phyloP scores from a whole-genome alignment of 805 yeast genomes.

The Scheffersomyces spartinae region DNA sequence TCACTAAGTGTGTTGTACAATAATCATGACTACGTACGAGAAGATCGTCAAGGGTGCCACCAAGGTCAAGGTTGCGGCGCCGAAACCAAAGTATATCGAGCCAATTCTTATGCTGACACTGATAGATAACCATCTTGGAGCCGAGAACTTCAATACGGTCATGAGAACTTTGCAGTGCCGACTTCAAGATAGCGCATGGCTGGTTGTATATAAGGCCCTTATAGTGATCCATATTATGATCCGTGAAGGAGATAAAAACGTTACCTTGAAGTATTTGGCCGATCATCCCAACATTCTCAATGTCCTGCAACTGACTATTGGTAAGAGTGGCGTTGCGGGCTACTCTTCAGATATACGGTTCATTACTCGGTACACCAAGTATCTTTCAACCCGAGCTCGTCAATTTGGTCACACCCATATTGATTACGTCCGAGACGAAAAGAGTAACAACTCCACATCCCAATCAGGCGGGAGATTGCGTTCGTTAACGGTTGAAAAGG shows the following conservation, averaged over 20 bases:
- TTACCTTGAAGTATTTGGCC: constrained; percentile 51
- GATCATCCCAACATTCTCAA: constrained; percentile 40
- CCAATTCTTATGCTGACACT: constrained; percentile 72
- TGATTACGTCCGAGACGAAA: constrained; percentile 72
- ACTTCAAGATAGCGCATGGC: constrained; percentile 78
- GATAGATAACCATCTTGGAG: constrained; percentile 26
- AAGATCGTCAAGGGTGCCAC: constrained; percentile 63
- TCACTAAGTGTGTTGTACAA: no score
- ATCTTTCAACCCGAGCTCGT: constrained; percentile 54
- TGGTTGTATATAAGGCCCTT: constrained; percentile 77
- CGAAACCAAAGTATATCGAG: constrained; percentile 90
- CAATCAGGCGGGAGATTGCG: constrained; percentile 54
- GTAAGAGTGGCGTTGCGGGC: constrained; percentile 24
- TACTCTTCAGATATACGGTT: constrained; percentile 38
- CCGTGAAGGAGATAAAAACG: constrained; percentile 78
- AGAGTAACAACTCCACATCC: constrained; percentile 29
- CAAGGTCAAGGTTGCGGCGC: constrained; percentile 75
- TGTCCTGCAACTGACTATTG: constrained; percentile 23
- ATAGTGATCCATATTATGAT: constrained; percentile 84
- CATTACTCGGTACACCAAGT: constrained; percentile 57
- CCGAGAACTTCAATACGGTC: constrained; percentile 53
- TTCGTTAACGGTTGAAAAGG: constrained; percentile 57
- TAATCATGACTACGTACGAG: constrained; percentile 56
- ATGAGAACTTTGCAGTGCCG: constrained; percentile 53
- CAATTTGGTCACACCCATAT: constrained; percentile 54